Evolutionary conservation across 768 basidiomycete genomes (phyloP), one percentile per base, ranked within the genome.

Genomic region (Grammothele lineata): DNA sequence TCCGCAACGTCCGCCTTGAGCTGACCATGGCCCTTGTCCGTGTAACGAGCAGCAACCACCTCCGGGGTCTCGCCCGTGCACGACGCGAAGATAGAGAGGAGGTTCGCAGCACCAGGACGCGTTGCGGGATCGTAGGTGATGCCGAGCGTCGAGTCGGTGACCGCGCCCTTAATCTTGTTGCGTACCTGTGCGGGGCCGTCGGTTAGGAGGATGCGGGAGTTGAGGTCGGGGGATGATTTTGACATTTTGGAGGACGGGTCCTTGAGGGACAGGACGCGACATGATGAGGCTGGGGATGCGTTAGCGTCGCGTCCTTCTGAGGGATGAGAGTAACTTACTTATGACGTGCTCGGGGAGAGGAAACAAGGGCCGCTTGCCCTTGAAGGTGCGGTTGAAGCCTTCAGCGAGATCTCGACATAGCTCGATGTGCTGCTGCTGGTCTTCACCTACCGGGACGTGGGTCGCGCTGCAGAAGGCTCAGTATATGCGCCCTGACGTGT

Each of bases 401-500:
- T 88, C 80, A 0, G 90, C 92, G 10, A 96, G 68, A 57, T 94
- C 91, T 24, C 92, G 81, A 15, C 78, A 77, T 0, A 98, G 79
- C 58, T 96, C 93, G 34, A 97, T 77, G 59, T 98, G 95, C 68
- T 98, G 95, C 18, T 81, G 80, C 61, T 97, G 95, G 63, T 98
- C 95, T 59, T 97, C 93, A 21, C 95, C 95, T 4, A 98, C 94
- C 0, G 95, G 95, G 1, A 98, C 87, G 62, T 93, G 88, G 0
- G 92, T 95, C 2, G 92, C 80, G 56, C 93, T 52, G 27, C 14
- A 30, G 8, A 14, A 30, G 8, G 27, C 8, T 30, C 8, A 30
- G 27, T 14, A 30, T 30, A 30, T 14, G 8, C 7, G 8, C 27
- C 14, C 8, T 30, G 14, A 14, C 27, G 14, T 30, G 14, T 30